Evolutionary conservation across 768 basidiomycete genomes (phyloP), one percentile per base, ranked within the genome.

Genomic region (Suillus americanus): DNA sequence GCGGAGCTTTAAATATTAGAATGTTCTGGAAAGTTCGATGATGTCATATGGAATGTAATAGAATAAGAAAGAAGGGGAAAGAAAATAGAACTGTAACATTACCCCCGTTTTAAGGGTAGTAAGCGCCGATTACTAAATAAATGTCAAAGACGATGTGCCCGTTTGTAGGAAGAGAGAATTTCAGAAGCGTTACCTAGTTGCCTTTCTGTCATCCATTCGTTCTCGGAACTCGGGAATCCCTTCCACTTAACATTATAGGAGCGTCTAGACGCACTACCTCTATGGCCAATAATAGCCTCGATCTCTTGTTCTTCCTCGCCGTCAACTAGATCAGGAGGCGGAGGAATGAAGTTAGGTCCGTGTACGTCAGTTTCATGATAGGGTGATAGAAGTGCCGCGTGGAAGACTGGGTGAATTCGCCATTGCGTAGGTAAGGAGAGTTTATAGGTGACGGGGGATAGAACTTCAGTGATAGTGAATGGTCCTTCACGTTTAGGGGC

Each of bases 401-500:
- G 57, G 10, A 64, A 64, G 5, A 33, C 41, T 0, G 53, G 25
- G n/a, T 64, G 63, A 16, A 64, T 64, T 3, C 41, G 35, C 56
- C 63, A 64, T 28, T 25, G 25, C 4, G 33, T 0, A n/a, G 43
- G 56, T 0, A 57, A 18, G 1, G 5, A 1, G 0, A 60, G 20
- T 9, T 13, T 0, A 3, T 60, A 64, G 0, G 46, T 48, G 0
- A 64, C 8, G 0, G 43, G 55, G 18, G 40, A 45, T 3, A 64
- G 18, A 5, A 64, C 41, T 0, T 64, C 33, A 8, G 23, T 7
- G 14, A 64, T 64, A 0, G 2, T 5, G 20, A 64, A 64, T 16
- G 63, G 63, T 33, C 63, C 63, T 57, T 64, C 56, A 0, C 38
- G 3, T 59, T 64, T 59, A 3, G 55, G 63, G 1, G 63, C 35